Percentiles rank a stretch among this genome's conserved stretches.
phyloP scores from a whole-genome alignment of 1,139 yeast genomes.

The Yamadazyma dendronema region DNA sequence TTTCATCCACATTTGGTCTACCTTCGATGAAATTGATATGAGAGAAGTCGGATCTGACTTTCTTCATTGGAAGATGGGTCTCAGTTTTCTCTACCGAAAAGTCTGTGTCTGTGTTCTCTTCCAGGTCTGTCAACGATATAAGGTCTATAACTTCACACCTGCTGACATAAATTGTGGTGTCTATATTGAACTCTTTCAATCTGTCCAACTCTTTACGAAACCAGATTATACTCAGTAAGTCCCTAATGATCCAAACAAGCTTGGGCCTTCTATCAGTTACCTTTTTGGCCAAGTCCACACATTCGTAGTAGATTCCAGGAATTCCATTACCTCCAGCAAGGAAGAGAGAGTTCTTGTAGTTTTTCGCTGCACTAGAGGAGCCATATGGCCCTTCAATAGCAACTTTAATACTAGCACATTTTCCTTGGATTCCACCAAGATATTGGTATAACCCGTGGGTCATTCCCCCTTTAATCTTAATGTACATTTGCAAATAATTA shows the following conservation, averaged over 20 bases:
- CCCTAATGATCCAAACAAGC: conserved; percentile 46
- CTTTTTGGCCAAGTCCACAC: conserved; percentile 17
- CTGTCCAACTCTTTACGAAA: conserved; percentile 40
- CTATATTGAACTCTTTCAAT: not conserved
- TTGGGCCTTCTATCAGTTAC: conserved; percentile 12
- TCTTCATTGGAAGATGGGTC: conserved; percentile 10
- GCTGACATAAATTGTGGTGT: not conserved
- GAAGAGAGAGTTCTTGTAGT: conserved; percentile 29
- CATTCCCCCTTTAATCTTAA: conserved; percentile 34
- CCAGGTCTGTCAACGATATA: conserved; percentile 4
- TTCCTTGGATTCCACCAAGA: conserved; percentile 25
- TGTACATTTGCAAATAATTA: conserved; percentile 24
- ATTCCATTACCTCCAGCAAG: conserved; percentile 43
- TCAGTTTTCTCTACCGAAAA: conserved; percentile 24
- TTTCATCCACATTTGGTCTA: conserved; percentile 22
- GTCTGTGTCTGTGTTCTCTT: conserved; percentile 8
- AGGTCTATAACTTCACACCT: too few species aligned
- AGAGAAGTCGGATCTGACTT: not conserved
- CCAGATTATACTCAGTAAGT: conserved; percentile 41
- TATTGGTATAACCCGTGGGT: conserved; percentile 28
- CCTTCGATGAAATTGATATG: not conserved
- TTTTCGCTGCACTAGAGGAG: conserved; percentile 26
- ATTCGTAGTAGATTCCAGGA: conserved; percentile 39
- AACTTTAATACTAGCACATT: conserved; percentile 25
- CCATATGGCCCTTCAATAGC: conserved; percentile 41